Evolutionary conservation across 2,329 filamentous ascomycete genomes (phyloP), one percentile per base, ranked within the genome.

Genomic region (Aspergillus fructus): DNA sequence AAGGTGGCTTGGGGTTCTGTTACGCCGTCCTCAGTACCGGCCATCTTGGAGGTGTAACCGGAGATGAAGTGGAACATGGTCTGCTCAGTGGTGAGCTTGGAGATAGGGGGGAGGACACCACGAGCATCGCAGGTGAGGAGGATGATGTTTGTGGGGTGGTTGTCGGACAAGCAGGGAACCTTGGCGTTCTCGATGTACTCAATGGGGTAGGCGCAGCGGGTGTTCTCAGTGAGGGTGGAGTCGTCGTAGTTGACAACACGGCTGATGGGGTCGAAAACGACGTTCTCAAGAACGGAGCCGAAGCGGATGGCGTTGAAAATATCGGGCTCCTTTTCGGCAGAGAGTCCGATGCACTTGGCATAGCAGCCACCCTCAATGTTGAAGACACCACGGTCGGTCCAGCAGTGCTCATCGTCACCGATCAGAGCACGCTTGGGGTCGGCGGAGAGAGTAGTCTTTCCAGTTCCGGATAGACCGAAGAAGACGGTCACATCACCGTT

Each of bases 51-150:
- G 64, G 94, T 99, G 85, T 99, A 99, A 69, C 94, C 94, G 17
- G 91, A 96, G 80, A 99, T 99, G 87, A 99, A 99, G 85, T 99
- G 94, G 89, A 97, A 99, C 93, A 99, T 97, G 77, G 92, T 96
- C 82, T 97, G 94, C 71, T 91, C 87, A 64, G 89, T 86, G 83
- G 89, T 87, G 75, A 99, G 89, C 85, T 97, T 97, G 71, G 92
- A 97, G 80, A 99, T 97, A 49, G 94, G 94, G 56, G 94, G 94
- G 56, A 99, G 87, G 49, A 99, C 94, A 82, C 94, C 94, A 67
- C 94, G 91, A 59, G 94, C 94, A 71, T 99, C 94, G 81, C 94
- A 99, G 62, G 94, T 99, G 68, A 99, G 88, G 68, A 99, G 89
- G 74, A 99, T 90, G 79, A 99, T 97, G 87, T 99, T 99, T 78